Percentiles rank a stretch among this genome's conserved stretches.
phyloP scores from a whole-genome alignment of 2,329 filamentous ascomycete genomes.

The Exophiala oligosperma region DNA sequence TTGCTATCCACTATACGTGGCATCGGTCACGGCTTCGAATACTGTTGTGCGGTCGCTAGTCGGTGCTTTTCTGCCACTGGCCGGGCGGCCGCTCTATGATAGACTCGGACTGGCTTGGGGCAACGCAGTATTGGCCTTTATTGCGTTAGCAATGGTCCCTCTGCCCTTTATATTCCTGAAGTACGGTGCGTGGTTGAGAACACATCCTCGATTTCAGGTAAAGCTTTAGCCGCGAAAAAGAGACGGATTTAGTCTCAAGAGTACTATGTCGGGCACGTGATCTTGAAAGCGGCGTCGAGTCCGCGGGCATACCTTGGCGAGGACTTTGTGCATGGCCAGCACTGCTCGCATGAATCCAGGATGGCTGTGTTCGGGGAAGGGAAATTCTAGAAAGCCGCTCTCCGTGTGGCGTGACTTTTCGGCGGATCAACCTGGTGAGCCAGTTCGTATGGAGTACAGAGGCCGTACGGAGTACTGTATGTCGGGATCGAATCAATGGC shows the following conservation, averaged over 20 bases:
- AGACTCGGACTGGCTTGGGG: constrained; percentile 40
- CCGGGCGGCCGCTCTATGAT: constrained; percentile 43
- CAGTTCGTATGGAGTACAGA: too few relatives aligned
- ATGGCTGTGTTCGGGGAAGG: neutral
- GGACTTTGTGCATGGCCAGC: too few relatives aligned
- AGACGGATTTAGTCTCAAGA: neutral
- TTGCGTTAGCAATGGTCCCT: constrained; percentile 35
- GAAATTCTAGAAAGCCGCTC: neutral
- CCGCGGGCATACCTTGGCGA: too few relatives aligned
- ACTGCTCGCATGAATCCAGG: too few relatives aligned
- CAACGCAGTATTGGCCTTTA: constrained; percentile 45
- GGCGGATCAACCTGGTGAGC: neutral
- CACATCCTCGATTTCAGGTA: constrained; percentile 8
- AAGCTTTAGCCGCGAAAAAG: constrained; percentile 1
- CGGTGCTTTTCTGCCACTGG: constrained; percentile 52
- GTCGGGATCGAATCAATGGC: neutral
- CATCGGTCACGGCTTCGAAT: constrained; percentile 48
- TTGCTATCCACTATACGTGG: constrained; percentile 47
- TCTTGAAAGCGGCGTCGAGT: too few relatives aligned
- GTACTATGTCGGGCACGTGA: too few relatives aligned
- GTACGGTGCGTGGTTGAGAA: constrained; percentile 8
- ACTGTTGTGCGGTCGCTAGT: constrained; percentile 47
- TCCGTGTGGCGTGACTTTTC: neutral
- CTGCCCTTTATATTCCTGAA: constrained; percentile 8
- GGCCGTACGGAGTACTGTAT: too few relatives aligned